Evolutionary conservation across 352 stramenopile genomes (phyloP).

Genomic region (Pythium rishiriense): DNA sequence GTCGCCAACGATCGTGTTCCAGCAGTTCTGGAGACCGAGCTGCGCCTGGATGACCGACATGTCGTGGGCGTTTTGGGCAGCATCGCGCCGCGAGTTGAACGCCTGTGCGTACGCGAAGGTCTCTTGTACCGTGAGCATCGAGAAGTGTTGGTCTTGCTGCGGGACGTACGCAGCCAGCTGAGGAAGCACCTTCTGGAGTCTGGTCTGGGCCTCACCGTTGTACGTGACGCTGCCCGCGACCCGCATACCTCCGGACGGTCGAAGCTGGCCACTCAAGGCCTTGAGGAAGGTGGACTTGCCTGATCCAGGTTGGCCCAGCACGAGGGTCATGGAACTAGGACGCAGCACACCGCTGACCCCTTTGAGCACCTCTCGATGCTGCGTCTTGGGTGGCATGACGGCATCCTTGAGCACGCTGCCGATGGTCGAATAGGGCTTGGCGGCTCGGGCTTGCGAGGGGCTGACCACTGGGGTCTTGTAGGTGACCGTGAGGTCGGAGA

Average conservation of each 20-base stretch:
- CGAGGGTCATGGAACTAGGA: constrained; percentile 47
- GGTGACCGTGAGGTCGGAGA: constrained; percentile 45
- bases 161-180: constrained; percentile 52
- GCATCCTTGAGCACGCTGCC: neutral
- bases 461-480: constrained; percentile 14
- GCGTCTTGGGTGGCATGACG: constrained; percentile 10
- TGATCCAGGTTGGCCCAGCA: constrained; percentile 48
- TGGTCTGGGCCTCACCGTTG: constrained; percentile 38
- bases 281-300: constrained; percentile 61
- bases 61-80: constrained; percentile 28
- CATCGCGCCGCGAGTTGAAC: constrained; percentile 35
- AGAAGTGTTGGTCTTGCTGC: constrained; percentile 47
- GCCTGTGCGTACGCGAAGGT: constrained; percentile 55
- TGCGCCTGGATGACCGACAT: constrained; percentile 35
- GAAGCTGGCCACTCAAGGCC: constrained; percentile 46
- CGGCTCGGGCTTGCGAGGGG: neutral
- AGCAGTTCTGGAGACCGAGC: constrained; percentile 62
- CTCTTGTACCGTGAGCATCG: constrained; percentile 46
- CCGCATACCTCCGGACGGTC: constrained; percentile 35
- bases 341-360: too few relatives aligned
- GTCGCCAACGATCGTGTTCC: constrained; percentile 67
- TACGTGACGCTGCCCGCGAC: constrained; percentile 48
- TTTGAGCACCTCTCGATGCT: neutral
- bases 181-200: constrained; percentile 35
- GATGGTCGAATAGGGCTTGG: neutral